Conservation (phyloP, 176 grass and related monocot species). For the Zoysia pacifica region DNA sequence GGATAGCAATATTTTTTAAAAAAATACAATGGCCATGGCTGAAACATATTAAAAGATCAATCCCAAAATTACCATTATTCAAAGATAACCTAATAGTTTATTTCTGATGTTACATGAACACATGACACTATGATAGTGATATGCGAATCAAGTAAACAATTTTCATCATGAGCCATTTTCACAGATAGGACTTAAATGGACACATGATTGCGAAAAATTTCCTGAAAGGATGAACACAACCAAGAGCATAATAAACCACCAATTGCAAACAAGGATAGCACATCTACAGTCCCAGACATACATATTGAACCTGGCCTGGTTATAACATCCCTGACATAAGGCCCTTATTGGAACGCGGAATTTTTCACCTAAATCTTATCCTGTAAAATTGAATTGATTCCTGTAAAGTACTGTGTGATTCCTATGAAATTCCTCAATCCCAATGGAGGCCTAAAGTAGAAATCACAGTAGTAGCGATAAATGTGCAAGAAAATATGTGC, state of each 20-base stretch:
- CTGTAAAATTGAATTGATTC: too few species aligned
- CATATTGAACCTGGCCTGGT: constrained; percentile 1
- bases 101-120: background rate
- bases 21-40: background rate
- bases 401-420: too few species aligned
- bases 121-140: background rate
- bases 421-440: too few species aligned
- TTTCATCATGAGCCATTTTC: background rate
- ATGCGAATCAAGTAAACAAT: background rate
- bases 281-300: background rate
- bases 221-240: background rate
- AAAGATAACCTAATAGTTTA: background rate
- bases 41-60: background rate
- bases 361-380: too few species aligned
- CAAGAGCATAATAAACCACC: background rate
- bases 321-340: background rate
- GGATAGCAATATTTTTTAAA: background rate
- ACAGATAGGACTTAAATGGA: constrained; percentile 22
- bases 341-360: too few species aligned
- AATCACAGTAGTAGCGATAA: background rate
- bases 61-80: background rate
- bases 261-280: background rate
- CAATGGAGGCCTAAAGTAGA: background rate
- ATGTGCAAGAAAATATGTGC: background rate
- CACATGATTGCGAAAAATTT: constrained; percentile 7